A percentile compares a stretch with the other conserved stretches of the same genome.
Conservation (phyloP, 2,329 filamentous ascomycete genomes). For the Escovopsis weberi region DNA sequence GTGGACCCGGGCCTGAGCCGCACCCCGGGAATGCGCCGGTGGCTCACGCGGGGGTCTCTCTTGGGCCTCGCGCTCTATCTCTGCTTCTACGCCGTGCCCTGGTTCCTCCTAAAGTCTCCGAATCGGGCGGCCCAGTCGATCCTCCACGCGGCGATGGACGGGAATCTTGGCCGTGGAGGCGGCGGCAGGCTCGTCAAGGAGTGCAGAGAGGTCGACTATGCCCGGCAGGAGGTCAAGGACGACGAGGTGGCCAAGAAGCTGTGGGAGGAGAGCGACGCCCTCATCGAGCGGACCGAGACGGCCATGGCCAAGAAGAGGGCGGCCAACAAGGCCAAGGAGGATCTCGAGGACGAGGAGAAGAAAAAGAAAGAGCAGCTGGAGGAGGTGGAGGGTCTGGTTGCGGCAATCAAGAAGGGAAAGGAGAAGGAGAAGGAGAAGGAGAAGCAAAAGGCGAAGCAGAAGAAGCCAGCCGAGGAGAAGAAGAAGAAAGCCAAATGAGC, state of each 20-base stretch:
- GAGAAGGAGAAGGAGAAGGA: constrained; percentile 5
- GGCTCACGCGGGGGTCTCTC: constrained; percentile 73
- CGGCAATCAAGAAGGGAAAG: constrained; percentile 6
- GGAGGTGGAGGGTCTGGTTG: constrained; percentile 7
- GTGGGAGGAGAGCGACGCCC: constrained; percentile 78
- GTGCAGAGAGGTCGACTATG: constrained; percentile 61
- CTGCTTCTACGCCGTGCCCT: constrained; percentile 63
- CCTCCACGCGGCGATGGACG: constrained; percentile 74
- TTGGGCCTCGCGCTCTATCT: constrained; percentile 68
- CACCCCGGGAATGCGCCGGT: constrained; percentile 76
- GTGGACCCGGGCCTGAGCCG: constrained; percentile 76
- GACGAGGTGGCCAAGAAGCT: constrained; percentile 69
- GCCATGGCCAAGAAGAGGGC: constrained; percentile 47
- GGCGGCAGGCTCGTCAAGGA: constrained; percentile 77
- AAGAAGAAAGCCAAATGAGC: constrained; percentile 3
- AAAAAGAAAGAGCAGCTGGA: constrained; percentile 22
- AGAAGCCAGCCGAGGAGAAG: constrained; percentile 2
- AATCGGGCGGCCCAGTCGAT: constrained; percentile 76
- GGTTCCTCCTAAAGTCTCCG: constrained; percentile 77
- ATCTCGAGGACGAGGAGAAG: constrained; percentile 23
- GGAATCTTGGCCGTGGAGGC: constrained; percentile 44
- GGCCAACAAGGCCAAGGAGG: constrained; percentile 23
- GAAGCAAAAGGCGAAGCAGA: constrained; percentile 1
- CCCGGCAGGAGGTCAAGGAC: constrained; percentile 60
- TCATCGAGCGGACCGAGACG: constrained; percentile 73